phyloP scores from a whole-genome alignment of 1,284 basidiomycete species.

The Violaceomyces palustris region DNA sequence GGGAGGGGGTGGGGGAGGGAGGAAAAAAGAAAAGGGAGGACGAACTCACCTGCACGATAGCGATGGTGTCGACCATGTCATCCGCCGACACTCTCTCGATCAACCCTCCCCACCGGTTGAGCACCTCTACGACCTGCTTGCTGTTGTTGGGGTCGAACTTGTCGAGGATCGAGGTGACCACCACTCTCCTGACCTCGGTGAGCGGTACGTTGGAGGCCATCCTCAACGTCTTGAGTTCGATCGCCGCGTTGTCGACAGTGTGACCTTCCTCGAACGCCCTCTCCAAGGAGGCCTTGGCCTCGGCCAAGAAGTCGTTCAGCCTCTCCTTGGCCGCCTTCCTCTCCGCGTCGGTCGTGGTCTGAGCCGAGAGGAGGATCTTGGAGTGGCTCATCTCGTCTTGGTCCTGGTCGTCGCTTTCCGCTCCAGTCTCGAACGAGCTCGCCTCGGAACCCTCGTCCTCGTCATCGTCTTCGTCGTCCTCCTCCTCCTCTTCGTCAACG shows the following conservation, averaged over 20 bases:
- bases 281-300: conserved; percentile 74
- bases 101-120: conserved; percentile 53
- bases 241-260: conserved; percentile 81
- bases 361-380: conserved; percentile 25
- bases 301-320: conserved; percentile 65
- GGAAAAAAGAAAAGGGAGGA: background rate
- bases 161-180: conserved; percentile 58
- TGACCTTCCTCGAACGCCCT: conserved; percentile 86
- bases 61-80: conserved; percentile 52
- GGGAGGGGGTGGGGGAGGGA: background rate
- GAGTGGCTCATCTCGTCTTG: conserved; percentile 22
- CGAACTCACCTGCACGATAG: conserved; percentile 33
- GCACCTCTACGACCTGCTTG: conserved; percentile 35
- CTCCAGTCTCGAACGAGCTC: background rate
- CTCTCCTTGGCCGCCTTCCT: conserved; percentile 31
- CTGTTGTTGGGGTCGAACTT: conserved; percentile 37
- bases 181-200: conserved; percentile 69
- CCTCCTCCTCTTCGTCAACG: conserved; percentile 21
- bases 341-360: conserved; percentile 39
- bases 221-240: conserved; percentile 85
- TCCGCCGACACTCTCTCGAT: conserved; percentile 51
- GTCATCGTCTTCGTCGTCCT: conserved; percentile 17
- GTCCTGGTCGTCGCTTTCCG: conserved; percentile 16
- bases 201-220: conserved; percentile 88
- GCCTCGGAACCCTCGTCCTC: too few relatives aligned